Base-by-base conservation (phyloP, 2,329 filamentous ascomycete species). In the Fusarium bactridioides region DNA sequence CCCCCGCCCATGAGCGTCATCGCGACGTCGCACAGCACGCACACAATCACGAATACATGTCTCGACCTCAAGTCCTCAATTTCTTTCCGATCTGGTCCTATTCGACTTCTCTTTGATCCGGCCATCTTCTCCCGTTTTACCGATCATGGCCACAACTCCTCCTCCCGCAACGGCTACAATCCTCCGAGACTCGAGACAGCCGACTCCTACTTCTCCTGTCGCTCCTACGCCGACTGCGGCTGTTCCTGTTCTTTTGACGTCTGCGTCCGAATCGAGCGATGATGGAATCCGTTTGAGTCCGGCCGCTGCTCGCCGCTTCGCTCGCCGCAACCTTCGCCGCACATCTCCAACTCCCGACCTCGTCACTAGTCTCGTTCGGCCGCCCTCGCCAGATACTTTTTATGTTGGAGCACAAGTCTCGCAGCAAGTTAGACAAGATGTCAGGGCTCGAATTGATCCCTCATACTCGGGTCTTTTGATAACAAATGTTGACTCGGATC, bases 311-410 rank as follows among this genome's bases (percentile, higher is more conserved):
- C 77, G 81, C 18, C 79, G 80, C 44, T 80, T 82, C 45, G 80
- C 79, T 41, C 79, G 80, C 31, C 79, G 80, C n/a, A 81, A 76
- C 64, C 76, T 82, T 51, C 78, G 79, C 50, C 78, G 78, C 38
- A 76, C 77, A 29, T 78, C 80, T 21, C 79, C 80, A n/a, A 83
- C 81, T 18, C 81, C 81, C 55, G 81, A 83, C 61, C 79, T 83
- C 61, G 80, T 82, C 69, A 83, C 80, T 41, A 82, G 81, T 72
- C 80, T 82, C 55, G 80, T 83, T 51, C 80, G 81, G 9, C 80
- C 80, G 4, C 79, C 79, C 2, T 82, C 81, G 7, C 80, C 81
- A n/a, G 81, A 82, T 64, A 70, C 79, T 35, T 75, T 80, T 50
- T 82, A 81, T 58, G 69, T 77, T 27, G 75, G 76, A 2, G 74